Conservation (phyloP, 2,329 filamentous ascomycete species). For the Pestalotiopsis sp. region DNA sequence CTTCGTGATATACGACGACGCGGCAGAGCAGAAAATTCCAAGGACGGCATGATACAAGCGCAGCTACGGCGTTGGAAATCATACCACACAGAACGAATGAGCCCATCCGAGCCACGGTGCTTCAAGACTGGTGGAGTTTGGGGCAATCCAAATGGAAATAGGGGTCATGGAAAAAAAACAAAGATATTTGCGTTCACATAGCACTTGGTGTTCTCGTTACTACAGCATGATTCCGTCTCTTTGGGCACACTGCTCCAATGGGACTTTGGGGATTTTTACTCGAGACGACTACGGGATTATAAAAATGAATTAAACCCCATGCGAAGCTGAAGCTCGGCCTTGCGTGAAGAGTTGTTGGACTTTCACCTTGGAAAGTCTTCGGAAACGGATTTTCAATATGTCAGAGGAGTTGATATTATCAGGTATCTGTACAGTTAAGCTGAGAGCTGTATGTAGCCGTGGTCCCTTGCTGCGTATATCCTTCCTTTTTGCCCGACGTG, state of each 20-base stretch:
- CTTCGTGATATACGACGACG: too few relatives aligned
- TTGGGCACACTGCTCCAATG: not conserved
- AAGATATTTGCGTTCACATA: not conserved
- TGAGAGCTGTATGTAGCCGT: not conserved
- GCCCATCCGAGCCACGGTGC: too few relatives aligned
- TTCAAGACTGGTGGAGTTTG: not conserved
- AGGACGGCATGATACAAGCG: too few relatives aligned
- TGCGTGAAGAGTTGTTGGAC: too few relatives aligned
- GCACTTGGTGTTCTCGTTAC: not conserved
- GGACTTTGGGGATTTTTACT: not conserved
- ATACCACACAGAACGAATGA: too few relatives aligned
- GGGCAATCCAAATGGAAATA: not conserved
- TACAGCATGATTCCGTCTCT: not conserved
- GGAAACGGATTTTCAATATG: not conserved
- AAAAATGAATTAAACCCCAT: not conserved
- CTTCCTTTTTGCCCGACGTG: not conserved
- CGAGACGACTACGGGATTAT: not conserved
- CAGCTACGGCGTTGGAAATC: too few relatives aligned
- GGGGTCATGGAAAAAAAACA: not conserved
- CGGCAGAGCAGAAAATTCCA: too few relatives aligned
- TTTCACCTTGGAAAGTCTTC: too few relatives aligned
- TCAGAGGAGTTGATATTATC: slow-evolving; percentile 1
- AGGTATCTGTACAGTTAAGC: slow-evolving; percentile 2
- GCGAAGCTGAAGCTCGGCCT: not conserved
- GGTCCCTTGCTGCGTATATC: not conserved